Percentiles rank a stretch among this genome's conserved stretches.
Evolutionary conservation across 2,329 filamentous ascomycete genomes (phyloP).

Genomic region (Sporothrix schenckii): DNA sequence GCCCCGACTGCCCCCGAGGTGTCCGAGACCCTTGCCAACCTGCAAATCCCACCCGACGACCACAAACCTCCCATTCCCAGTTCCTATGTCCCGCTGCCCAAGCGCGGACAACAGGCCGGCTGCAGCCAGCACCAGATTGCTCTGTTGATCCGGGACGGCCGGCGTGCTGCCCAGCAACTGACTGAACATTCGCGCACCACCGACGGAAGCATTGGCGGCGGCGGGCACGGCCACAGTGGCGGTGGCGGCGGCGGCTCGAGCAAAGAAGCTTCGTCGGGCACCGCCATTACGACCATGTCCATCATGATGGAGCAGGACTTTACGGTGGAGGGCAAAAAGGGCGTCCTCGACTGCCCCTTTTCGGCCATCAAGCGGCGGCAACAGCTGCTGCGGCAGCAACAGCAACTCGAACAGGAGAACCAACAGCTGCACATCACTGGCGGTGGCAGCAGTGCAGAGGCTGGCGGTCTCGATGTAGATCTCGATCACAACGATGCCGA

Average conservation of each 20-base stretch:
- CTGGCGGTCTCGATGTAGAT: background rate
- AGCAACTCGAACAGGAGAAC: constrained; percentile 33
- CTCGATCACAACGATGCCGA: constrained; percentile 25
- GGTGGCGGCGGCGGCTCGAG: constrained; percentile 49
- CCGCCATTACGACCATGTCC: constrained; percentile 60
- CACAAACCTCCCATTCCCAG: constrained; percentile 53
- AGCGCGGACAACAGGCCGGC: constrained; percentile 49
- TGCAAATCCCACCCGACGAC: constrained; percentile 63
- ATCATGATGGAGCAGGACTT: constrained; percentile 84
- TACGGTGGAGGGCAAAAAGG: constrained; percentile 80
- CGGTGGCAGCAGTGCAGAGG: background rate
- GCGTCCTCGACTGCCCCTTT: constrained; percentile 81
- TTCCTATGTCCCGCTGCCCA: constrained; percentile 59
- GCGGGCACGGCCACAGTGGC: background rate
- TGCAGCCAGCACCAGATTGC: constrained; percentile 61
- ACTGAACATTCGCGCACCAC: constrained; percentile 37
- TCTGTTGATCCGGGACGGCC: constrained; percentile 65
- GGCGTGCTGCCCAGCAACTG: constrained; percentile 59
- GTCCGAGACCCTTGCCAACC: constrained; percentile 66
- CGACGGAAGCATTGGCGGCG: background rate
- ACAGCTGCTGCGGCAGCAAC: constrained; percentile 32
- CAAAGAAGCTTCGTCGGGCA: constrained; percentile 52
- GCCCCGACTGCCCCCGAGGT: constrained; percentile 66
- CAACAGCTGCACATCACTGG: constrained; percentile 27
- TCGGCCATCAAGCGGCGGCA: constrained; percentile 50